Conservation (phyloP, 495 filamentous ascomycete species). For the Evernia prunastri region DNA sequence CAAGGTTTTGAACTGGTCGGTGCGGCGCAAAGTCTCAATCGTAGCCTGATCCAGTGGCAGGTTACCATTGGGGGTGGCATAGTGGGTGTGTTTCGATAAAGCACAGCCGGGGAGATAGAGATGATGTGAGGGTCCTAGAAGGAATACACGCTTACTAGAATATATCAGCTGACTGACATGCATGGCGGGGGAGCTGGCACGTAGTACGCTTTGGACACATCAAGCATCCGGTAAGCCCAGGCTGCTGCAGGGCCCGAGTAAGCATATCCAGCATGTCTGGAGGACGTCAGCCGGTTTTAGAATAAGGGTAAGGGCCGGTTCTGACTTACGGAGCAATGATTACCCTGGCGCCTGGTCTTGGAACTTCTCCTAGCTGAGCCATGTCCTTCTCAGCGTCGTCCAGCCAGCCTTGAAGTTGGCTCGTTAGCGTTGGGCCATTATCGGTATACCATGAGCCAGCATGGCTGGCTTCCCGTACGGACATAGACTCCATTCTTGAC, state of each 20-base stretch:
- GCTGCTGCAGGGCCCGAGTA: slow-evolving; percentile 93
- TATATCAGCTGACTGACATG: background rate
- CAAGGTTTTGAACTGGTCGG: slow-evolving; percentile 70
- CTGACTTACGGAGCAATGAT: slow-evolving; percentile 90
- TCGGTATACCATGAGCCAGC: slow-evolving; percentile 84
- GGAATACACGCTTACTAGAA: slow-evolving; percentile 76
- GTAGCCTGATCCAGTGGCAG: slow-evolving; percentile 64
- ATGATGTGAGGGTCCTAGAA: slow-evolving; percentile 92
- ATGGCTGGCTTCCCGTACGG: slow-evolving; percentile 59
- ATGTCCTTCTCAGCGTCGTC: slow-evolving; percentile 59
- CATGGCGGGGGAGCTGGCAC: background rate
- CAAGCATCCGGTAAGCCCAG: slow-evolving; percentile 88
- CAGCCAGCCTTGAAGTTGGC: slow-evolving; percentile 77
- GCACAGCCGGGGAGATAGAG: slow-evolving; percentile 71
- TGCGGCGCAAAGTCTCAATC: slow-evolving; percentile 55
- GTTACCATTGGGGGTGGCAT: slow-evolving; percentile 80
- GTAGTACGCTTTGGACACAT: slow-evolving; percentile 69
- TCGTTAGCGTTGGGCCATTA: slow-evolving; percentile 49
- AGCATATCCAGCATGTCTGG: slow-evolving; percentile 88
- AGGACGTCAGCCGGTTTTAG: slow-evolving; percentile 8
- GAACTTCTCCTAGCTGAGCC: slow-evolving; percentile 52
- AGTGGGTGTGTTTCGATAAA: slow-evolving; percentile 65
- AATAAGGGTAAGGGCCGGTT: background rate
- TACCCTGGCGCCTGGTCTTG: slow-evolving; percentile 69
- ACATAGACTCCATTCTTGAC: slow-evolving; percentile 36